Evolutionary conservation across 2,329 filamentous ascomycete genomes (phyloP).

Genomic region (Chrysosphaeria jannelii): DNA sequence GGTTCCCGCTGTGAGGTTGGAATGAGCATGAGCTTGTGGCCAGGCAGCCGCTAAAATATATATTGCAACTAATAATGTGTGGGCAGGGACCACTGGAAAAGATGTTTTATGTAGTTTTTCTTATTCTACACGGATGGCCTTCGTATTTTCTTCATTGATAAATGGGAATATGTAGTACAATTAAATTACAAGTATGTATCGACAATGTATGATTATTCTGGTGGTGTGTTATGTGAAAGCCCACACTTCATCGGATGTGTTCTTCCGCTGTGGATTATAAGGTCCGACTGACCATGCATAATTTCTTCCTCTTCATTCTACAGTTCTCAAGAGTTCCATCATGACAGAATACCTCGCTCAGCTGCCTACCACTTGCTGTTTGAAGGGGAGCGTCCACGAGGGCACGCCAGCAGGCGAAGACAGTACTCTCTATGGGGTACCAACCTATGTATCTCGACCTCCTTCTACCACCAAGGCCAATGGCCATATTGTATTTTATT

Average conservation of each 20-base stretch:
- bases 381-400: slow-evolving; percentile 6
- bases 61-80: too few relatives aligned
- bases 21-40: slow-evolving; percentile 6
- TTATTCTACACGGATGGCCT: too few relatives aligned
- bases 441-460: slow-evolving; percentile 7
- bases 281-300: slow-evolving; percentile 1
- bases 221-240: background rate
- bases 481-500: slow-evolving; percentile 5
- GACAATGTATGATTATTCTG: too few relatives aligned
- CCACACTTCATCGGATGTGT: background rate
- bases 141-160: too few relatives aligned
- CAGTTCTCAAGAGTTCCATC: too few relatives aligned
- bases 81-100: too few relatives aligned
- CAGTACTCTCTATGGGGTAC: slow-evolving; percentile 5
- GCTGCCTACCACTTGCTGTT: slow-evolving; percentile 6
- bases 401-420: slow-evolving; percentile 6
- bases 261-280: slow-evolving; percentile 2
- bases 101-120: too few relatives aligned
- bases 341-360: slow-evolving; percentile 5
- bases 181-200: too few relatives aligned
- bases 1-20: slow-evolving; percentile 17
- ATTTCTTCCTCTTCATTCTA: too few relatives aligned
- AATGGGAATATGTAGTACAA: too few relatives aligned
- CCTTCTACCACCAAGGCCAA: slow-evolving; percentile 2
- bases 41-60: too few relatives aligned